Evolutionary conservation across 148 eudicot genomes (phyloP), one percentile per base, ranked within the genome.

Genomic region (Linanthus parryae): DNA sequence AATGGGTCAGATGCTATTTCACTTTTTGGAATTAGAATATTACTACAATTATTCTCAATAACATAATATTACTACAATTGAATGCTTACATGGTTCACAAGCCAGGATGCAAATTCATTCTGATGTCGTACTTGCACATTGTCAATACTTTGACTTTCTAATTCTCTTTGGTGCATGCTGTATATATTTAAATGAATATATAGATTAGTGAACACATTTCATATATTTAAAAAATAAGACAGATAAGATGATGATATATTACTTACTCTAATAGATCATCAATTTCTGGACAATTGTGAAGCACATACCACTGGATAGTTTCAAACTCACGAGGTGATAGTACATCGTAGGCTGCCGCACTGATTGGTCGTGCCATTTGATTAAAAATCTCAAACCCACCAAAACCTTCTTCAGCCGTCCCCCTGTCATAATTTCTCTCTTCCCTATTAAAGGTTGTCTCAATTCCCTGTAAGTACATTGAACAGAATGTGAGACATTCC

Each of bases 381-480:
- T 18, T 9, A 48, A 48, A 48, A 12, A 48, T 24, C 1, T 19
- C 26, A 17, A 48, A 11, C 15, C 17, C 17, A 14, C 28, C 18
- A 12, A 21, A 8, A n/a, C n/a, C 3, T 28, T n/a, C 17, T 7
- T 6, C 24, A 14, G 15, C 23, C n/a, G n/a, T n/a, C n/a, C 36
- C 49, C 7, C 37, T 56, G 24, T 59, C 61, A 38, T 46, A 51
- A 19, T 60, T 67, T 22, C 45, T 17, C n/a, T 22, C 15, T 13
- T 46, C 39, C 0, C 54, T 20, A 27, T 39, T 54, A 12, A 59
- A 59, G 14, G 36, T 67, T 18, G 70, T 57, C 29, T 58, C 63
- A 42, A 57, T 24, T 11, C 40, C 63, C 23, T 43, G 31, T 52
- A 57, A 42, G 39, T 57, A 57, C 39, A 35, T 50, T 2, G 69